Evolutionary conservation across 148 eudicot species (phyloP).

Genomic region (Hydrangea macrophylla): DNA sequence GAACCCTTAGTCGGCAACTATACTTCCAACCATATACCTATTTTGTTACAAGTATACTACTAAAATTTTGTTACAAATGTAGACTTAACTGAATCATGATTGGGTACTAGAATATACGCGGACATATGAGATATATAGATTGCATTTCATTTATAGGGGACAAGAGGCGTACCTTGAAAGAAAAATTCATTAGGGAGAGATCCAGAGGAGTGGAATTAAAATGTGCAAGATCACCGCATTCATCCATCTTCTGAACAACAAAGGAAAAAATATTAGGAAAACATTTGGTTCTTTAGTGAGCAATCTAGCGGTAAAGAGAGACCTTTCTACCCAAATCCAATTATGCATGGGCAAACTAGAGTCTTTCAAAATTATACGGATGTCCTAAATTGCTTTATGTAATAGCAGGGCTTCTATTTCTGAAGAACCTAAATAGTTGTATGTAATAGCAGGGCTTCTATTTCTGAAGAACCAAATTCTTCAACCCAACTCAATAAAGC

Average conservation of each 20-base stretch:
- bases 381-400: too few relatives aligned
- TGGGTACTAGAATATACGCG: background rate
- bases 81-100: background rate
- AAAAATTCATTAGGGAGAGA: conserved; percentile 59
- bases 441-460: too few relatives aligned
- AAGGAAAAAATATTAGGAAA: conserved; percentile 1
- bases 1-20: background rate
- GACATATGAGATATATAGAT: background rate
- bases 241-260: conserved; percentile 46
- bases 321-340: too few relatives aligned
- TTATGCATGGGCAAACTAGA: too few relatives aligned
- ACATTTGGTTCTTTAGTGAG: too few relatives aligned
- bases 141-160: background rate
- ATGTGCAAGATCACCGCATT: conserved; percentile 49
- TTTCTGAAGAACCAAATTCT: too few relatives aligned
- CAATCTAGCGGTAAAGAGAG: too few relatives aligned
- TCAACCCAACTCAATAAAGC: too few relatives aligned
- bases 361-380: too few relatives aligned
- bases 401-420: too few relatives aligned
- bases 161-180: conserved; percentile 49
- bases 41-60: background rate
- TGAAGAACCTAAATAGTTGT: too few relatives aligned
- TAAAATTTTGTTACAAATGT: background rate
- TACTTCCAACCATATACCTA: background rate
- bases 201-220: conserved; percentile 43